A percentile compares a stretch with the other conserved stretches of the same genome.
Evolutionary conservation across 2,329 filamentous ascomycete genomes (phyloP).

Genomic region (Tolypocladium album): DNA sequence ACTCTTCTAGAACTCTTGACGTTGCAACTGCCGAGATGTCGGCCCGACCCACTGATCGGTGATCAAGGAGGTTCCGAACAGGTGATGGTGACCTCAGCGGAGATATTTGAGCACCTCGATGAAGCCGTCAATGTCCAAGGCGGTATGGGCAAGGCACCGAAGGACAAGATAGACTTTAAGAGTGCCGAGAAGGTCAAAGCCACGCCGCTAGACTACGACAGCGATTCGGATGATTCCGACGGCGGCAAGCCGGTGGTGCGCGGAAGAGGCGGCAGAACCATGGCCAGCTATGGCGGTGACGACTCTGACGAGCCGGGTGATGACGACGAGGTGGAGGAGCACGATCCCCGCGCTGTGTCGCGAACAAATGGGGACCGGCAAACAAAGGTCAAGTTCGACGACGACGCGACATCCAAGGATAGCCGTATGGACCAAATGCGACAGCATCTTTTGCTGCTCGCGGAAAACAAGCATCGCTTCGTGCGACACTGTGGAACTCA

Average conservation of each 20-base stretch:
- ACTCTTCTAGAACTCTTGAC: conserved; percentile 63
- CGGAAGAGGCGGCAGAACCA: conserved; percentile 3
- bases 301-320: conserved; percentile 23
- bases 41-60: conserved; percentile 36
- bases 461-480: conserved; percentile 59
- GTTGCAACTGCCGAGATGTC: conserved; percentile 56
- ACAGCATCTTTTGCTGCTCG: conserved; percentile 62
- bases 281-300: conserved; percentile 17
- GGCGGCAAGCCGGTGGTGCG: conserved; percentile 12
- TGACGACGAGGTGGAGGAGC: conserved; percentile 11
- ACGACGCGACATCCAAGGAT: conserved; percentile 26
- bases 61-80: conserved; percentile 19
- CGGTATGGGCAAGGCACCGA: conserved; percentile 46
- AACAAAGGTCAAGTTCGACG: conserved; percentile 41
- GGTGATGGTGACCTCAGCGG: conserved; percentile 36
- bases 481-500: conserved; percentile 53
- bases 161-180: conserved; percentile 32
- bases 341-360: conserved; percentile 11
- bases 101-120: conserved; percentile 44
- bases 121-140: conserved; percentile 39
- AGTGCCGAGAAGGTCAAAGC: conserved; percentile 38
- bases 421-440: conserved; percentile 50
- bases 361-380: conserved; percentile 25
- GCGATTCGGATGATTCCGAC: conserved; percentile 23
- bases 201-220: conserved; percentile 19